Percentiles rank a stretch among this genome's conserved stretches.
These are phyloP conservation scores for Ceratobasidium sp. DNA, from an alignment of 1,284 basidiomycete species.

Conservation along the genomic window DNA sequence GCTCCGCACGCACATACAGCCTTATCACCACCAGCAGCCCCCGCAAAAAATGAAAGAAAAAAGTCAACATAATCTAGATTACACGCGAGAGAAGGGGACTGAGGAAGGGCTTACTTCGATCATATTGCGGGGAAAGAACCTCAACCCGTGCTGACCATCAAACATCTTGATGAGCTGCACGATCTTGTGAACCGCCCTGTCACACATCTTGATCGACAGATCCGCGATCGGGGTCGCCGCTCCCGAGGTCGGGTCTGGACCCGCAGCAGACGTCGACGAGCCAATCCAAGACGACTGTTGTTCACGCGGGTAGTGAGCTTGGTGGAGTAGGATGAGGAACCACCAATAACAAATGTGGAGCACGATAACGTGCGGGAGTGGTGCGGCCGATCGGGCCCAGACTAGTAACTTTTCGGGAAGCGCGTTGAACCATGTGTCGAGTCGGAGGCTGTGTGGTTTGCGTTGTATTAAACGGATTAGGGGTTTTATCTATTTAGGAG, in stretches of 20 bases:
- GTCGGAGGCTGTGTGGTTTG: conserved; percentile 63
- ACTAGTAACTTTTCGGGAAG: conserved; percentile 65
- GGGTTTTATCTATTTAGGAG: too few relatives aligned
- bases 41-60: too few relatives aligned
- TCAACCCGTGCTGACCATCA: conserved; percentile 34
- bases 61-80: too few relatives aligned
- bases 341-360: conserved; percentile 74
- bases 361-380: conserved; percentile 73
- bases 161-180: conserved; percentile 64
- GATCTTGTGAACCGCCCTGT: conserved; percentile 73
- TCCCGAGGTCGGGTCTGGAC: too few relatives aligned
- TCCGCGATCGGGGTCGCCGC: conserved; percentile 61
- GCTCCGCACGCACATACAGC: too few relatives aligned
- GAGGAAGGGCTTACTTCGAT: too few relatives aligned
- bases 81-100: too few relatives aligned
- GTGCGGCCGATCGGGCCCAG: conserved; percentile 64
- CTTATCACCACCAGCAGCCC: too few relatives aligned
- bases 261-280: too few relatives aligned
- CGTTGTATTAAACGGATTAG: too few relatives aligned
- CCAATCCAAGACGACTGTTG: too few relatives aligned
- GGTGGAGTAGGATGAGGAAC: conserved; percentile 60
- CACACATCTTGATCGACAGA: conserved; percentile 62
- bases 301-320: too few relatives aligned
- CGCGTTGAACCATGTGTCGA: conserved; percentile 71
- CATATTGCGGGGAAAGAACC: conserved; percentile 29